Conservation (phyloP, 2,329 filamentous ascomycete genomes). For the Penicillium sp. region DNA sequence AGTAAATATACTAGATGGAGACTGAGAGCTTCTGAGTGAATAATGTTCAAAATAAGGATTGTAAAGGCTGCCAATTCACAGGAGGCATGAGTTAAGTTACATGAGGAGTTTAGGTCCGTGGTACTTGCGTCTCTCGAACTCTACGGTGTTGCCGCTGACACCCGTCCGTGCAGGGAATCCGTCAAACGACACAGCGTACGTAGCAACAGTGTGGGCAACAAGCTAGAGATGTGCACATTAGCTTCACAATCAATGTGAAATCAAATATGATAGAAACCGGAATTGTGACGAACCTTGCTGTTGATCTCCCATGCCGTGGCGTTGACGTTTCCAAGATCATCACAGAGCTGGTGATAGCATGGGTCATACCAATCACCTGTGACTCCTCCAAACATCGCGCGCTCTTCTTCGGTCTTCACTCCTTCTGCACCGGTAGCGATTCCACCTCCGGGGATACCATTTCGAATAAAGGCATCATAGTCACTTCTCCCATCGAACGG, state of each 20-base stretch:
- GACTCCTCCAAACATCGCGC: conserved; percentile 68
- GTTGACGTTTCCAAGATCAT: conserved; percentile 60
- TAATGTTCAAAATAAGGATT: background rate
- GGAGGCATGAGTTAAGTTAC: conserved; percentile 6
- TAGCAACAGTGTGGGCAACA: conserved; percentile 75
- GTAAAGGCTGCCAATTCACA: background rate
- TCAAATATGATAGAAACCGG: no score
- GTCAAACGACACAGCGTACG: conserved; percentile 68
- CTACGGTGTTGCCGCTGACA: conserved; percentile 9
- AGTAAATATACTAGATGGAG: background rate
- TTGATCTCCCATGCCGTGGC: conserved; percentile 60
- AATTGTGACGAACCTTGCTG: conserved; percentile 43
- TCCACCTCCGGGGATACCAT: conserved; percentile 74
- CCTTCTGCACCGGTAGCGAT: conserved; percentile 79
- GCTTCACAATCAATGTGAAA: no score
- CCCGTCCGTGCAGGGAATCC: conserved; percentile 63
- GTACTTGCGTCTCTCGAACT: conserved; percentile 23
- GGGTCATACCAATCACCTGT: conserved; percentile 61
- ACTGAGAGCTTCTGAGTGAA: background rate
- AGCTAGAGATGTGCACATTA: conserved; percentile 19
- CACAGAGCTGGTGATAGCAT: conserved; percentile 61
- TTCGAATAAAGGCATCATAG: conserved; percentile 76
- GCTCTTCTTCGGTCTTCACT: conserved; percentile 72
- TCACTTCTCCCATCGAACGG: conserved; percentile 80
- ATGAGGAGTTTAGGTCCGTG: conserved; percentile 23